These are phyloP conservation scores for Phytophthora melonis DNA, from an alignment of 352 stramenopile genomes.

Conservation along the genomic window DNA sequence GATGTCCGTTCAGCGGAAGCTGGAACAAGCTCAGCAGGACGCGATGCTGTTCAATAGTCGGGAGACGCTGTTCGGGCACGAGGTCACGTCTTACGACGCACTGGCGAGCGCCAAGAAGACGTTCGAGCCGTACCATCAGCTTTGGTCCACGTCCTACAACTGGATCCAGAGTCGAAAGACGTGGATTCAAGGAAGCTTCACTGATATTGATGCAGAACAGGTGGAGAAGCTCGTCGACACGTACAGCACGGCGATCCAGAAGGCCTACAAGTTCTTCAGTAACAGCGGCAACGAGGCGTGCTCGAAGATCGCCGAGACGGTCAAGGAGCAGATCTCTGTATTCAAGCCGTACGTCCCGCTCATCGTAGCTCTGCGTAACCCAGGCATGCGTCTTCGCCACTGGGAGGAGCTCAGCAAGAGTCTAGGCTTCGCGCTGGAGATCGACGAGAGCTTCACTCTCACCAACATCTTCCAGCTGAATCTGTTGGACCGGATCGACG, in stretches of 20 bases:
- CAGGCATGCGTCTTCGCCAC: slow-evolving; percentile 94
- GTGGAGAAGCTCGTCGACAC: slow-evolving; percentile 92
- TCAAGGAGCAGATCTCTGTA: slow-evolving; percentile 93
- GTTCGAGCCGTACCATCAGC: slow-evolving; percentile 95
- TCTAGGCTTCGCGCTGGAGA: slow-evolving; percentile 83
- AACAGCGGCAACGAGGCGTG: slow-evolving; percentile 87
- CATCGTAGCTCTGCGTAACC: slow-evolving; percentile 92
- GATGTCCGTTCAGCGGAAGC: slow-evolving; percentile 85
- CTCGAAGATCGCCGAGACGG: slow-evolving; percentile 89
- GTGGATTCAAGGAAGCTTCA: slow-evolving; percentile 94
- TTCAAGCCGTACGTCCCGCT: slow-evolving; percentile 95
- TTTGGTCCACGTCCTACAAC: slow-evolving; percentile 92
- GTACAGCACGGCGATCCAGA: slow-evolving; percentile 90
- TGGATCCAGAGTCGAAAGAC: slow-evolving; percentile 93
- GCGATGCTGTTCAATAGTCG: slow-evolving; percentile 94
- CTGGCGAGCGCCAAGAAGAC: slow-evolving; percentile 91
- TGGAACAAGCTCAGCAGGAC: slow-evolving; percentile 92
- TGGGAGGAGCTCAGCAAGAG: slow-evolving; percentile 92
- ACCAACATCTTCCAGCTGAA: slow-evolving; percentile 90
- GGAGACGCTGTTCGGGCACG: slow-evolving; percentile 91
- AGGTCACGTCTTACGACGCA: slow-evolving; percentile 91
- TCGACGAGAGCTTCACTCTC: slow-evolving; percentile 90
- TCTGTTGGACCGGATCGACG: slow-evolving; percentile 87
- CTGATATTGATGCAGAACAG: slow-evolving; percentile 92
- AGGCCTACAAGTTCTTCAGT: slow-evolving; percentile 94